phyloP scores from a whole-genome alignment of 345 rosid genomes.

The Euphorbia pulcherrima region DNA sequence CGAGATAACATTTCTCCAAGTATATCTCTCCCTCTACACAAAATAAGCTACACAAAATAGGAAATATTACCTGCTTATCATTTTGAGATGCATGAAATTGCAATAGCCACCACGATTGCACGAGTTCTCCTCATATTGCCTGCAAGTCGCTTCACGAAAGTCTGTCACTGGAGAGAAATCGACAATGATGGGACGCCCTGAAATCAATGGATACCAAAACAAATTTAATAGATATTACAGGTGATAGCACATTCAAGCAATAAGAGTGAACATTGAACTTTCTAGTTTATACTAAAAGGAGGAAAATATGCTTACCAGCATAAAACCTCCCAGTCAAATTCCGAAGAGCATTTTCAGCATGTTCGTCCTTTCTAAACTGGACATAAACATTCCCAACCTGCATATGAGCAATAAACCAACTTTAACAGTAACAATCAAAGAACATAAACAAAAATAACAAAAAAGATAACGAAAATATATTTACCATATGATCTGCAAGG shows the following conservation, averaged over 20 bases:
- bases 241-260: neutral
- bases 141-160: constrained; percentile 71
- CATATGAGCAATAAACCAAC: neutral
- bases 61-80: constrained; percentile 43
- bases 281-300: neutral
- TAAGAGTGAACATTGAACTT: neutral
- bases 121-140: constrained; percentile 60
- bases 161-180: constrained; percentile 75
- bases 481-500: constrained; percentile 72
- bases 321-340: constrained; percentile 50
- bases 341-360: constrained; percentile 51
- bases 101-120: constrained; percentile 80
- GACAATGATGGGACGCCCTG: constrained; percentile 66
- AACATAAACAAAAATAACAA: neutral
- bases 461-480: neutral
- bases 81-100: constrained; percentile 77
- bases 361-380: constrained; percentile 71
- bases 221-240: neutral
- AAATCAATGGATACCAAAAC: neutral
- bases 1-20: too few relatives aligned
- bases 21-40: too few relatives aligned
- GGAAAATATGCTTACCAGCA: constrained; percentile 35
- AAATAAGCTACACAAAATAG: neutral
- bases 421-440: neutral
- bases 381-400: constrained; percentile 76